Evolutionary conservation across 345 rosid species (phyloP).

Genomic region (Rhizophora apiculata): DNA sequence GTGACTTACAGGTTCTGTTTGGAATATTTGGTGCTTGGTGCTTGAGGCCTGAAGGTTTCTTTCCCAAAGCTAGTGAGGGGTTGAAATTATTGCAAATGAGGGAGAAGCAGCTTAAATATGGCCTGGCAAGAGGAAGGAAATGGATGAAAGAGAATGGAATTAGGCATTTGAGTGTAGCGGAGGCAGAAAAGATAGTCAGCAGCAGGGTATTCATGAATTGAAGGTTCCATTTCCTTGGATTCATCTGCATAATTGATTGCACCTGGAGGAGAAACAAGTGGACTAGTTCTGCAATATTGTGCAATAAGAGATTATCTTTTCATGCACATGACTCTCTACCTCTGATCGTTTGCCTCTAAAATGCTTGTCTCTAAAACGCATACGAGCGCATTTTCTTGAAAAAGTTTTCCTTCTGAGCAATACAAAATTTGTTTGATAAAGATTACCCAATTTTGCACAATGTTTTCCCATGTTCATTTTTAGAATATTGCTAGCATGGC

Average conservation of each 20-base stretch:
- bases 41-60: constrained; percentile 77
- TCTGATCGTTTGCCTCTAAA: constrained; percentile 1
- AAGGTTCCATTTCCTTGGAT: constrained; percentile 6
- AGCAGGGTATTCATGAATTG: constrained; percentile 42
- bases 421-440: too few species aligned
- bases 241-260: background rate
- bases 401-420: too few species aligned
- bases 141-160: constrained; percentile 63
- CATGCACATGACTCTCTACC: background rate
- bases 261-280: background rate
- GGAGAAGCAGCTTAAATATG: constrained; percentile 51
- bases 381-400: too few species aligned
- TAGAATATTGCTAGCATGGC: too few species aligned
- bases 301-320: background rate
- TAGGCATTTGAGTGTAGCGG: constrained; percentile 50
- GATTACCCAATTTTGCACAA: too few species aligned
- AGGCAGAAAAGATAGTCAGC: constrained; percentile 58
- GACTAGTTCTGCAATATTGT: constrained; percentile 1
- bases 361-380: background rate
- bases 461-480: too few species aligned
- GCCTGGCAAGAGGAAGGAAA: constrained; percentile 34
- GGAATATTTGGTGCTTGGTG: constrained; percentile 82
- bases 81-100: constrained; percentile 60
- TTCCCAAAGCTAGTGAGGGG: constrained; percentile 57
- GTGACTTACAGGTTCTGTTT: constrained; percentile 62